Evolutionary conservation across 306 rosid species (phyloP), one percentile per base, ranked within the genome.

Genomic region (Astragalus membranaceus): DNA sequence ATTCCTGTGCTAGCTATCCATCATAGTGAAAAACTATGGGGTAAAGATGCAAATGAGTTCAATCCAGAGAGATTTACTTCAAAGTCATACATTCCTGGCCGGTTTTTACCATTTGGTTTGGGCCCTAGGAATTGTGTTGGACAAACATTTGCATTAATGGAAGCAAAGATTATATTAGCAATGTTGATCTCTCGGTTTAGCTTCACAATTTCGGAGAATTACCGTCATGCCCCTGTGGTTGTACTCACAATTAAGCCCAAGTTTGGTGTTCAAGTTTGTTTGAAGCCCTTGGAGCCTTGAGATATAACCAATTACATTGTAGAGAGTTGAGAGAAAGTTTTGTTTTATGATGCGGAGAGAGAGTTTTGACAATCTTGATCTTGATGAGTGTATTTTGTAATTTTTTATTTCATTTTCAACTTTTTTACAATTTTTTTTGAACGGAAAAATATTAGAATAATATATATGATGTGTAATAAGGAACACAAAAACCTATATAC

Each of bases 1-100:
- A 91, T 94, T 0, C 99, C 99, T 0, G 96, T 94, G 26, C 75
- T 94, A 17, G 99, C 97, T n/a, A 94, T 94, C 78, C 97, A 94
- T 73, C 99, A 94, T 13, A 91, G 89, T 53, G 79, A 86, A 77
- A 91, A 87, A 43, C 2, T 91, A 26, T 94, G 99, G 97, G 99
- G 99, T 1, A 80, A 91, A 81, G 97, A 94, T 77, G 97, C 87
- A 11, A 91, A 94, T 78, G 88, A 88, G 78, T 94, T 94, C 79
- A 89, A 94, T 67, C 99, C 99, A 0, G 82, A 89, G 29, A 83
- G 99, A 42, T 94, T 94, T 62, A 90, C 88, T 30, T 84, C 96
- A 5, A 94, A 85, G 55, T 62, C 96, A 7, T 94, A 69, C 66
- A 68, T 49, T 5, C 83, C 86, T 9, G 94, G 97, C 1, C 85